Base-by-base conservation (phyloP, 805 yeast genomes). In the Jamesozyma piceae region DNA sequence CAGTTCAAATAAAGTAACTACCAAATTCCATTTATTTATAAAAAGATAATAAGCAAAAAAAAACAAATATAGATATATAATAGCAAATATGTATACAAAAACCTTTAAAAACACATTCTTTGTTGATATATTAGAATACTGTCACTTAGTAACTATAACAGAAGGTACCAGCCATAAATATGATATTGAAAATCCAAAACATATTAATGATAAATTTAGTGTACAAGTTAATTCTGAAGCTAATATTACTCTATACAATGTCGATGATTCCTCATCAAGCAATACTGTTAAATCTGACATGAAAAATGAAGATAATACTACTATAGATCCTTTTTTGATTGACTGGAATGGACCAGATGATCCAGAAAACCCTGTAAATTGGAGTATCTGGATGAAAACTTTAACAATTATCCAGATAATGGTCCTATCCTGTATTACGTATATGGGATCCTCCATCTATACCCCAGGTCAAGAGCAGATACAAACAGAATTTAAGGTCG, bases 291-390 rank as follows among this genome's bases (percentile, higher is more conserved):
- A 8, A 18, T 9, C 21, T 19, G 13, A 11, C 9, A n/a, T 5
- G 6, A 4, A 14, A n/a, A 27, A 15, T 17, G 27, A 5, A 14
- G 5, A 2, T 11, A 8, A 6, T 11, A 19, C 30, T 24, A 14
- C 4, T 5, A 13, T 17, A 31, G 69, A 65, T 35, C 56, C 54
- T 2, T 57, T 52, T 43, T 40, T 56, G 10, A 55, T 58, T 1
- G 49, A 32, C 5, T 43, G 43, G 43, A 43, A 50, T 29, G 58
- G 55, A 10, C 47, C 49, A 3, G 71, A 69, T 42, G 83, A 77
- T 50, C 74, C 78, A 1, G 77, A 72, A 43, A 60, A 74, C 49
- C 84, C 85, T 1, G 53, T 58, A 18, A 76, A 75, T 51, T 79
- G 84, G 83, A 64, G 75, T 0, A 17, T 51, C 0, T 38, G 45